Evolutionary conservation across 139 green algal species (phyloP).

Genomic region (Asterochloris sp.): DNA sequence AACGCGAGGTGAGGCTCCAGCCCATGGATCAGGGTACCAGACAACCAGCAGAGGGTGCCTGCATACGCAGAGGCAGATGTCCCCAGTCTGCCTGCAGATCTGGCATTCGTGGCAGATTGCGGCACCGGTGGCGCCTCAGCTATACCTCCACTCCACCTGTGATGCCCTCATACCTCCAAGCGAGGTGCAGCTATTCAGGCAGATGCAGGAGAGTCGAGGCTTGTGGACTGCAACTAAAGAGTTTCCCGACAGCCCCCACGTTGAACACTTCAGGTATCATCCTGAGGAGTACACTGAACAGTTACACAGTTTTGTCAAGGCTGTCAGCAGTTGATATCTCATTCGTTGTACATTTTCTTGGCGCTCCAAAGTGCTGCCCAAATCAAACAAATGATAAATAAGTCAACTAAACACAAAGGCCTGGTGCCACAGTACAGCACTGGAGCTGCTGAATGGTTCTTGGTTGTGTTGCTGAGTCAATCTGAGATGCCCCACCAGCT

Average conservation of each 20-base stretch:
- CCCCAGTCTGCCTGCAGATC: constrained; percentile 7
- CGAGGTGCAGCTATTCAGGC: constrained; percentile 50
- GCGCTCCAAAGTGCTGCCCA: too few relatives aligned
- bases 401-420: too few relatives aligned
- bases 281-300: constrained; percentile 16
- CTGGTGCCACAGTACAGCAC: too few relatives aligned
- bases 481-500: too few relatives aligned
- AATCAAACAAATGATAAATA: too few relatives aligned
- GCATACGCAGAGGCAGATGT: neutral
- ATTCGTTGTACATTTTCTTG: too few relatives aligned
- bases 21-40: neutral
- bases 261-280: constrained; percentile 34
- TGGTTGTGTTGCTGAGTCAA: too few relatives aligned
- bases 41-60: neutral
- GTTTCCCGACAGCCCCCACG: constrained; percentile 27
- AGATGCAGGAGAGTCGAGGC: constrained; percentile 11
- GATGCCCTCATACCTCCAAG: constrained; percentile 50
- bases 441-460: too few relatives aligned
- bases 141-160: constrained; percentile 61
- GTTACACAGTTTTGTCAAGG: constrained; percentile 10
- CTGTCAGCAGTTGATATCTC: too few relatives aligned
- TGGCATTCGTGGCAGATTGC: constrained; percentile 15
- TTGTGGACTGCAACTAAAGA: constrained; percentile 14
- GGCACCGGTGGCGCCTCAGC: constrained; percentile 50
- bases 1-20: constrained; percentile 20